These are phyloP conservation scores for Anthracocystis panici-leucophaei DNA, from an alignment of 1,284 basidiomycete genomes.

Conservation along the genomic window DNA sequence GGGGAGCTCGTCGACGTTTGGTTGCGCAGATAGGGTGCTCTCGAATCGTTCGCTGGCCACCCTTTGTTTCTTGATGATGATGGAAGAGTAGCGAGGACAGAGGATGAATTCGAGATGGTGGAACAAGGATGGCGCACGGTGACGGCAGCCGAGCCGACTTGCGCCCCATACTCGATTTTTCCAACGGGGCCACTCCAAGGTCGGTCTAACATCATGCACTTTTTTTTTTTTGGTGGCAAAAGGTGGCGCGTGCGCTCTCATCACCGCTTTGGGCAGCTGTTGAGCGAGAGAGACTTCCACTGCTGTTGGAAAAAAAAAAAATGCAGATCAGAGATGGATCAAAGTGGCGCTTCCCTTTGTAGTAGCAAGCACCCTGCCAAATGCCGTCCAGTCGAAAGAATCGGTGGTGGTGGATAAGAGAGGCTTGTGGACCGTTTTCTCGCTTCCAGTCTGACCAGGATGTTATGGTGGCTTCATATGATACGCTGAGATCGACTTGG, in stretches of 20 bases:
- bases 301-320: background rate
- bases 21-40: no score
- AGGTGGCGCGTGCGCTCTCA: slow-evolving; percentile 5
- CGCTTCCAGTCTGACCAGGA: background rate
- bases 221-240: no score
- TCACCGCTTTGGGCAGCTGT: slow-evolving; percentile 3
- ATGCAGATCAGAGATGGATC: background rate
- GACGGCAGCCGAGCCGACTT: slow-evolving; percentile 13
- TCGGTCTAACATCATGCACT: slow-evolving; percentile 4
- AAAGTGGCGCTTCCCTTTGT: background rate
- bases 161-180: background rate
- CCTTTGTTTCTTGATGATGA: no score
- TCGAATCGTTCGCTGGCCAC: no score
- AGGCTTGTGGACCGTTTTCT: background rate
- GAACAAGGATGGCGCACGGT: slow-evolving; percentile 5
- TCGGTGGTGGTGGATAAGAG: no score
- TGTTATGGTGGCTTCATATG: background rate
- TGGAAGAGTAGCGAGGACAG: no score
- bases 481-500: background rate
- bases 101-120: background rate
- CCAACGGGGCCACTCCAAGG: no score
- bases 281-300: no score
- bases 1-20: no score
- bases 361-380: background rate
- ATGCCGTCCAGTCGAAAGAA: no score